Percentiles rank a stretch among this genome's conserved stretches.
These are phyloP conservation scores for Ruellia speciosa DNA, from an alignment of 305 asterid genomes.

Conservation along the genomic window DNA sequence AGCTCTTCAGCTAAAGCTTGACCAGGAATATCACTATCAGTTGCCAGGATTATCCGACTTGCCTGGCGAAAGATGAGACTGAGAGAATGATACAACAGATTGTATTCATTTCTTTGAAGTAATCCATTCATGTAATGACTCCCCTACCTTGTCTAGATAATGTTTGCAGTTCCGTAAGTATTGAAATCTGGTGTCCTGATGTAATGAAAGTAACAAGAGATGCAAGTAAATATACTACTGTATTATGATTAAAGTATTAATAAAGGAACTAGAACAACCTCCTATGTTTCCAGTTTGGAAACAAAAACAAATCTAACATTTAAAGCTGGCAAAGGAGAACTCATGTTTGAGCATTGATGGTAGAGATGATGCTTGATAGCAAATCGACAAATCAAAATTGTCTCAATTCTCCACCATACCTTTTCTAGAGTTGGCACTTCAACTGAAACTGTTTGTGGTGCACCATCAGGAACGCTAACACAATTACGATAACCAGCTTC, in stretches of 20 bases:
- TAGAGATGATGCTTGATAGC: background rate
- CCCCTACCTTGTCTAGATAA: conserved; percentile 51
- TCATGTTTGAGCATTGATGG: background rate
- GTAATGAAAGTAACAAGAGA: conserved; percentile 2
- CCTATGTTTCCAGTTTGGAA: too few species aligned
- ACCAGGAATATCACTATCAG: conserved; percentile 67
- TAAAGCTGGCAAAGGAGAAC: background rate
- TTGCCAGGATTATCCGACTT: conserved; percentile 61
- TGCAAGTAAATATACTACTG: background rate
- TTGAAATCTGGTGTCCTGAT: conserved; percentile 50
- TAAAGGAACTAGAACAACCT: background rate
- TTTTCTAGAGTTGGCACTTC: conserved; percentile 49
- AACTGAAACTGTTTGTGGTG: conserved; percentile 56
- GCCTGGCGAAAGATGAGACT: conserved; percentile 29
- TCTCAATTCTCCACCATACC: conserved; percentile 26
- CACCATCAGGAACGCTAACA: conserved; percentile 75
- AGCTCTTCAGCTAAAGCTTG: conserved; percentile 72
- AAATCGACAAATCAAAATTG: background rate
- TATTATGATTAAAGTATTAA: background rate
- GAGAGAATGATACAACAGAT: conserved; percentile 1
- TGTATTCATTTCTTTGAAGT: background rate
- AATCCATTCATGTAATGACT: background rate
- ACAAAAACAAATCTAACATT: background rate
- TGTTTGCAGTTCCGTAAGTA: conserved; percentile 70
- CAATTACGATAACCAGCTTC: conserved; percentile 71